phyloP scores from a whole-genome alignment of 2,329 filamentous ascomycete genomes.

The Aspergillus glaucus region DNA sequence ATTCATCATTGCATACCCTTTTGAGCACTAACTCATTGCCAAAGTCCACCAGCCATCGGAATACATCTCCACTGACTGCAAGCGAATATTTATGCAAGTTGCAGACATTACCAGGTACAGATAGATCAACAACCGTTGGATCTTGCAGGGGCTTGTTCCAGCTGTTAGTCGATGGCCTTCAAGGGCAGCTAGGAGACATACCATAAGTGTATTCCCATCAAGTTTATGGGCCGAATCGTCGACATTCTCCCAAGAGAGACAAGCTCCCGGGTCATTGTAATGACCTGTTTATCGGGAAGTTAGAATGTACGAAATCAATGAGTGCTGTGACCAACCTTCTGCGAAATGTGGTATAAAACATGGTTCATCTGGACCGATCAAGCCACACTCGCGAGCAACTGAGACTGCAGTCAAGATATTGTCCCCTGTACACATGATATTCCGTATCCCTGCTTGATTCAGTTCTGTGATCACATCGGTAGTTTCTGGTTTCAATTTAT shows the following conservation, averaged over 20 bases:
- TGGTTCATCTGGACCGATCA: slow-evolving; percentile 73
- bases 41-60: slow-evolving; percentile 93
- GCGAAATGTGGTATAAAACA: slow-evolving; percentile 90
- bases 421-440: slow-evolving; percentile 95
- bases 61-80: slow-evolving; percentile 86
- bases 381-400: slow-evolving; percentile 80
- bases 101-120: slow-evolving; percentile 75
- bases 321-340: slow-evolving; percentile 49
- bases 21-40: slow-evolving; percentile 73
- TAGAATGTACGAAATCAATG: not conserved
- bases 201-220: slow-evolving; percentile 69
- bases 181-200: slow-evolving; percentile 28
- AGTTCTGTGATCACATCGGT: slow-evolving; percentile 76
- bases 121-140: slow-evolving; percentile 67
- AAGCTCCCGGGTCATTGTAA: slow-evolving; percentile 64
- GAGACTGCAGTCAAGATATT: slow-evolving; percentile 97
- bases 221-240: slow-evolving; percentile 74
- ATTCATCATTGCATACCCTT: no score
- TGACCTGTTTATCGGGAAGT: slow-evolving; percentile 46
- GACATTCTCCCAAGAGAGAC: slow-evolving; percentile 87
- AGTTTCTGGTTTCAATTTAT: slow-evolving; percentile 90
- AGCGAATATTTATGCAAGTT: slow-evolving; percentile 81
- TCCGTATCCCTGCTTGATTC: slow-evolving; percentile 72
- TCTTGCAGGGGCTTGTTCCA: slow-evolving; percentile 60
- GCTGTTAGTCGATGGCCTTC: slow-evolving; percentile 7